Conservation (phyloP, 148 eudicot species). For the Amaranthus palmeri region DNA sequence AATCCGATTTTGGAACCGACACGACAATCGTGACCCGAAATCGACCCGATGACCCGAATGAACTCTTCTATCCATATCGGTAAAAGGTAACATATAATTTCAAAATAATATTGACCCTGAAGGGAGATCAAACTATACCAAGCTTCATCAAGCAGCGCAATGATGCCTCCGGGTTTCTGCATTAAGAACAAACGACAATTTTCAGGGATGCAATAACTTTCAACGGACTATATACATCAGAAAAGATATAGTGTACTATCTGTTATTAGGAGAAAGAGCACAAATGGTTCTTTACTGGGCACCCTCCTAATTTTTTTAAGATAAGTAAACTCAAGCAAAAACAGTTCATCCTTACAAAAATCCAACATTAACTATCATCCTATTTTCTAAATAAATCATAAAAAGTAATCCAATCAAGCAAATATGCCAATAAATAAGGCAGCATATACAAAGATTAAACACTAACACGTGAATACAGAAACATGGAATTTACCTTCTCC, state of each 20-base stretch:
- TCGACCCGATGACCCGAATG: no score
- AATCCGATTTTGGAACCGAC: no score
- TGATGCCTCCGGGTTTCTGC: slow-evolving; percentile 99
- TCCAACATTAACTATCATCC: background rate
- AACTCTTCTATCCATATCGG: background rate
- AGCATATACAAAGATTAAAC: background rate
- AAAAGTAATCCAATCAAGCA: slow-evolving; percentile 2
- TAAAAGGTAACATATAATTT: background rate
- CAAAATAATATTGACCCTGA: background rate
- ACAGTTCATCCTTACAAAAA: background rate
- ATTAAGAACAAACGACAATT: slow-evolving; percentile 14
- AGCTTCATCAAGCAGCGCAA: slow-evolving; percentile 98
- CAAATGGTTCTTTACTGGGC: background rate
- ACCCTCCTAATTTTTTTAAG: no score
- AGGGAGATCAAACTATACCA: slow-evolving; percentile 47
- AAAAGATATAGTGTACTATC: background rate
- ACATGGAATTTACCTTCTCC: slow-evolving; percentile 60
- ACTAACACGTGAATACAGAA: background rate
- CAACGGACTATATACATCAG: background rate
- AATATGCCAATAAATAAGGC: background rate
- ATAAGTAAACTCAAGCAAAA: no score
- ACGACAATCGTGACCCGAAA: no score
- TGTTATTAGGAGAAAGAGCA: slow-evolving; percentile 1
- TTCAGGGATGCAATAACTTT: slow-evolving; percentile 2
- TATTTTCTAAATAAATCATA: background rate